A percentile compares a stretch with the other conserved stretches of the same genome.
These are phyloP conservation scores for Dendrothele bispora DNA, from an alignment of 768 basidiomycete species.

Conservation along the genomic window DNA sequence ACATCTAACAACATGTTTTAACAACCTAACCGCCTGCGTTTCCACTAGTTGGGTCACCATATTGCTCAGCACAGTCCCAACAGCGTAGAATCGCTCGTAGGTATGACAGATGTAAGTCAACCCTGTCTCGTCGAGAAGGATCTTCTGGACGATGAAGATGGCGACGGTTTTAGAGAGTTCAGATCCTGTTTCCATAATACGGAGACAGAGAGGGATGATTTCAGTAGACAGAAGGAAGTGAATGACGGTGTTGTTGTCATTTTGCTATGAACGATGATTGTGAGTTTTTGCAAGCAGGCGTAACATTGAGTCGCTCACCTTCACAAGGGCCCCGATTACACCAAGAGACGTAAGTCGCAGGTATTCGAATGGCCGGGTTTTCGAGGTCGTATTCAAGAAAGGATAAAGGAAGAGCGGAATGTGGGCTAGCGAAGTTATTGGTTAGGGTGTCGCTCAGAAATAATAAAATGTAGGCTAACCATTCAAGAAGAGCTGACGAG, in stretches of 20 bases:
- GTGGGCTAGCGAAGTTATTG: slow-evolving; percentile 81
- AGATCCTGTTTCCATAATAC: slow-evolving; percentile 99
- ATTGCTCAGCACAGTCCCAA: slow-evolving; percentile 96
- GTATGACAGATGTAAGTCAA: slow-evolving; percentile 99
- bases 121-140: slow-evolving; percentile 94
- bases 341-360: slow-evolving; percentile 98
- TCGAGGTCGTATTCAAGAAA: slow-evolving; percentile 97
- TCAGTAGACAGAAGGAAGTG: slow-evolving; percentile 99
- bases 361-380: slow-evolving; percentile 99
- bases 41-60: slow-evolving; percentile 99
- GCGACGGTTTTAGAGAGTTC: slow-evolving; percentile 99
- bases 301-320: slow-evolving; percentile 52
- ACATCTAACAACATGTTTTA: slow-evolving; percentile 98
- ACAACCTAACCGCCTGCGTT: slow-evolving; percentile 91
- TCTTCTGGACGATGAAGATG: slow-evolving; percentile 99
- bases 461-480: slow-evolving; percentile 46
- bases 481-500: slow-evolving; percentile 91
- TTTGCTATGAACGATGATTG: slow-evolving; percentile 64
- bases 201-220: slow-evolving; percentile 97
- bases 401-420: slow-evolving; percentile 98
- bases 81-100: slow-evolving; percentile 99
- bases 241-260: slow-evolving; percentile 98
- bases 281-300: neutral
- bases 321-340: slow-evolving; percentile 97
- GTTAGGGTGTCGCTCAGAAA: slow-evolving; percentile 53